A percentile compares a stretch with the other conserved stretches of the same genome.
phyloP scores from a whole-genome alignment of 345 rosid species.

The Bruguiera gymnorhiza region DNA sequence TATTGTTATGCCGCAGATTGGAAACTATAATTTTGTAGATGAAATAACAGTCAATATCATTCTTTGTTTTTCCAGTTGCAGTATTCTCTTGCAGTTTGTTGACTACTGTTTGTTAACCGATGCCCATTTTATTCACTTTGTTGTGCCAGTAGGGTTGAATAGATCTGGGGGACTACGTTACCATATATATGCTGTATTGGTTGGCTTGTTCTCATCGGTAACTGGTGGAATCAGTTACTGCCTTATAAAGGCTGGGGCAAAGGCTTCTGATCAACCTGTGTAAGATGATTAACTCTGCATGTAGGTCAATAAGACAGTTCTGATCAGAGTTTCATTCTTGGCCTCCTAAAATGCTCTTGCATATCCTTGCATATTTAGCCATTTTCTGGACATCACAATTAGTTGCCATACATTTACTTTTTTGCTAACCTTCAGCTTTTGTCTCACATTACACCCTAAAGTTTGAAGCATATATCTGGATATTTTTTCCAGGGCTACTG shows the following conservation, averaged over 20 bases:
- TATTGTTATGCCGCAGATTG: no score
- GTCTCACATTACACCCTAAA: neutral
- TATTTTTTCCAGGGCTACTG: slow-evolving; percentile 56
- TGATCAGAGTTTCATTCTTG: no score
- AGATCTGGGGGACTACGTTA: slow-evolving; percentile 38
- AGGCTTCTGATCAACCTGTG: slow-evolving; percentile 85
- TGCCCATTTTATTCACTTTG: neutral
- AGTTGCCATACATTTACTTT: neutral
- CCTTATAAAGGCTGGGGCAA: slow-evolving; percentile 75
- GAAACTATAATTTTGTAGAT: no score
- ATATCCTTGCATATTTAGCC: neutral
- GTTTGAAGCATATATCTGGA: slow-evolving; percentile 4
- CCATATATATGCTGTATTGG: slow-evolving; percentile 47
- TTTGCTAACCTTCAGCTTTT: neutral
- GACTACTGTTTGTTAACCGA: neutral
- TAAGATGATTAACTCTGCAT: slow-evolving; percentile 36
- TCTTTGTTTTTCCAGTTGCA: neutral
- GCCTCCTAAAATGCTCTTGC: no score
- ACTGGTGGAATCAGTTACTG: slow-evolving; percentile 84
- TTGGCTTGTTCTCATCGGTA: slow-evolving; percentile 69
- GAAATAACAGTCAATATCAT: no score
- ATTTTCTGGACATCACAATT: neutral
- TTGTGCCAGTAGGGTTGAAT: slow-evolving; percentile 34
- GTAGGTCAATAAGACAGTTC: neutral
- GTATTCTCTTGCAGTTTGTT: neutral